Evolutionary conservation across 768 basidiomycete species (phyloP).

Genomic region (Suillus occidentalis): DNA sequence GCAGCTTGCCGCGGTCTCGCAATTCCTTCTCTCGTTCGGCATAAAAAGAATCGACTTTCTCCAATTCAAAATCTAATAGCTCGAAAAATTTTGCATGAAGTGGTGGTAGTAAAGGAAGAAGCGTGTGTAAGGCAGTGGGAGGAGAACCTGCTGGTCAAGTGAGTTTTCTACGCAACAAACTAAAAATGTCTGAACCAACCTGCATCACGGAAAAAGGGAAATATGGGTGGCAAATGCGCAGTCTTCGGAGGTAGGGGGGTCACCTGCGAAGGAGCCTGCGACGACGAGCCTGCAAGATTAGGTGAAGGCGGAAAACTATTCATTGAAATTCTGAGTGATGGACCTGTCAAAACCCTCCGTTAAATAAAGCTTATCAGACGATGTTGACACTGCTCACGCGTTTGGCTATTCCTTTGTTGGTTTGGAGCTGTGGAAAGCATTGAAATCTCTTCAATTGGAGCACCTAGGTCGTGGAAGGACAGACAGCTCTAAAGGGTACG

Average conservation of each 20-base stretch:
- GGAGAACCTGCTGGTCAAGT: slow-evolving; percentile 12
- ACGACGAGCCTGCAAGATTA: slow-evolving; percentile 9
- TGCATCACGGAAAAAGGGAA: slow-evolving; percentile 9
- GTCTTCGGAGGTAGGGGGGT: slow-evolving; percentile 6
- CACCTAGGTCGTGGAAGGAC: neutral
- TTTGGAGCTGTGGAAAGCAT: neutral
- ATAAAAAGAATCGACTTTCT: slow-evolving; percentile 87
- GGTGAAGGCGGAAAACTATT: slow-evolving; percentile 6
- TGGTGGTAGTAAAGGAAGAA: slow-evolving; percentile 57
- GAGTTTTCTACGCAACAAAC: neutral
- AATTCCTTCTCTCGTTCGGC: slow-evolving; percentile 65
- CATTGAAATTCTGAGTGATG: slow-evolving; percentile 17
- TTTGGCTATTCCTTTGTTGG: slow-evolving; percentile 4
- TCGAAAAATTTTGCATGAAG: slow-evolving; percentile 74
- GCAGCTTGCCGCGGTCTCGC: slow-evolving; percentile 41
- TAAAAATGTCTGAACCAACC: slow-evolving; percentile 11
- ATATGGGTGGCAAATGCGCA: slow-evolving; percentile 7
- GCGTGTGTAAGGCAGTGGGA: slow-evolving; percentile 40
- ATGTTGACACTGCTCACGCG: slow-evolving; percentile 14
- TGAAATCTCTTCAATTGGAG: neutral
- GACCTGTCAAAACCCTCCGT: slow-evolving; percentile 5
- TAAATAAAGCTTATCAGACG: neutral
- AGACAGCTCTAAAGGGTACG: neutral
- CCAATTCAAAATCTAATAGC: slow-evolving; percentile 73
- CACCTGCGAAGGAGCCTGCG: slow-evolving; percentile 17